A percentile compares a stretch with the other conserved stretches of the same genome.
Conservation (phyloP, 2,329 filamentous ascomycete species). For the Alternaria panax region DNA sequence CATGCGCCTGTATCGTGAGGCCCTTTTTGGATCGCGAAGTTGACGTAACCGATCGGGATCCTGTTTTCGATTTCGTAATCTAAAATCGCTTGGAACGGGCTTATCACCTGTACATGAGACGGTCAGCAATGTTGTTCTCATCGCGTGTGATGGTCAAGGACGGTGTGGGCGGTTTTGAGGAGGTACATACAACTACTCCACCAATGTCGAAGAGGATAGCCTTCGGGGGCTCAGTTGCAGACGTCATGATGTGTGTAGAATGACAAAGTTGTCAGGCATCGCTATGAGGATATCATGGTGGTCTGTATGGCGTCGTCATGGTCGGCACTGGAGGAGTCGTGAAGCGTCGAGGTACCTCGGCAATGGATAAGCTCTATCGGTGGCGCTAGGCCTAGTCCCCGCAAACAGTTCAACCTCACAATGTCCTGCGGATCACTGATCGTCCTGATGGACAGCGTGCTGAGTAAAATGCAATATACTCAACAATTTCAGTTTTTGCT, state of each 20-base stretch:
- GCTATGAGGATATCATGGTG: constrained; percentile 25
- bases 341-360: constrained; percentile 31
- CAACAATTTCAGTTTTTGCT: too few relatives aligned
- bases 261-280: constrained; percentile 1
- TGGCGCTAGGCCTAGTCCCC: constrained; percentile 15
- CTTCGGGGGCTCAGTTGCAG: constrained; percentile 22
- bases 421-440: background rate
- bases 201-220: constrained; percentile 88
- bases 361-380: constrained; percentile 29
- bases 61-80: constrained; percentile 81
- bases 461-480: background rate
- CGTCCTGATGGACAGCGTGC: background rate
- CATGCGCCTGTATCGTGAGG: constrained; percentile 78
- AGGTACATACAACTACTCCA: constrained; percentile 84
- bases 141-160: background rate
- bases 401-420: background rate
- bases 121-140: constrained; percentile 2
- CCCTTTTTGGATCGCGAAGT: constrained; percentile 82
- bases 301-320: constrained; percentile 24
- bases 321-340: constrained; percentile 16
- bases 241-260: constrained; percentile 14
- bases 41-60: constrained; percentile 90
- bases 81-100: constrained; percentile 90
- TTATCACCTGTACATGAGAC: constrained; percentile 70
- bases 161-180: background rate